Conservation (phyloP, 148 eudicot species). For the Rhododendron molle region DNA sequence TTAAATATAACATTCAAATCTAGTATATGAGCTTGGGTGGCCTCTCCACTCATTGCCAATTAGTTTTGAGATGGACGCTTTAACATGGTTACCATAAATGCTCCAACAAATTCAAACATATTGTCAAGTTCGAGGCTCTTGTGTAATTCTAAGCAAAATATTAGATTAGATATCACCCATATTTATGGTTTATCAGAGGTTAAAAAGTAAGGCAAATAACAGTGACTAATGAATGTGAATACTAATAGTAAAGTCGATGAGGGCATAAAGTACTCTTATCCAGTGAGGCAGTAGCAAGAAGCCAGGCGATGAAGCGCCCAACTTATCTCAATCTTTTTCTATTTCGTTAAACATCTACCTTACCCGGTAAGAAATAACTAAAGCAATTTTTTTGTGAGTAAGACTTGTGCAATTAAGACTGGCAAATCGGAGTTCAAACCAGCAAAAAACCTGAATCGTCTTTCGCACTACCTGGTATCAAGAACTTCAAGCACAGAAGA, state of each 20-base stretch:
- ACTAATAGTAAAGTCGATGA: background rate
- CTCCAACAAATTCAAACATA: background rate
- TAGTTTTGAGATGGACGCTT: too few species aligned
- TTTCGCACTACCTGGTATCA: background rate
- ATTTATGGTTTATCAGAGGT: background rate
- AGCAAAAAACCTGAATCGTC: background rate
- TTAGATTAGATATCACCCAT: background rate
- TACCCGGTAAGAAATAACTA: background rate
- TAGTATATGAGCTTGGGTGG: too few species aligned
- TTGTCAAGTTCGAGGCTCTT: background rate
- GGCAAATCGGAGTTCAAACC: background rate
- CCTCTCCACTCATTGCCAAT: too few species aligned
- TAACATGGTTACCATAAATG: too few species aligned
- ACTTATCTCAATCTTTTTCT: background rate
- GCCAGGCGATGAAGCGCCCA: background rate
- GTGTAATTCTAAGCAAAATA: background rate
- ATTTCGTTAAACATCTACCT: background rate
- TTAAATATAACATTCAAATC: too few species aligned
- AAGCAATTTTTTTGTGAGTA: background rate
- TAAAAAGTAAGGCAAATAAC: background rate
- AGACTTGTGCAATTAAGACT: background rate
- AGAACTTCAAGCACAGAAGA: constrained; percentile 1
- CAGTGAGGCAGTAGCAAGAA: background rate
- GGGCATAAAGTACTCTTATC: background rate
- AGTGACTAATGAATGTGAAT: background rate